Conservation (phyloP, 192 early-diverging fungal species). For the Mortierella alpina region DNA sequence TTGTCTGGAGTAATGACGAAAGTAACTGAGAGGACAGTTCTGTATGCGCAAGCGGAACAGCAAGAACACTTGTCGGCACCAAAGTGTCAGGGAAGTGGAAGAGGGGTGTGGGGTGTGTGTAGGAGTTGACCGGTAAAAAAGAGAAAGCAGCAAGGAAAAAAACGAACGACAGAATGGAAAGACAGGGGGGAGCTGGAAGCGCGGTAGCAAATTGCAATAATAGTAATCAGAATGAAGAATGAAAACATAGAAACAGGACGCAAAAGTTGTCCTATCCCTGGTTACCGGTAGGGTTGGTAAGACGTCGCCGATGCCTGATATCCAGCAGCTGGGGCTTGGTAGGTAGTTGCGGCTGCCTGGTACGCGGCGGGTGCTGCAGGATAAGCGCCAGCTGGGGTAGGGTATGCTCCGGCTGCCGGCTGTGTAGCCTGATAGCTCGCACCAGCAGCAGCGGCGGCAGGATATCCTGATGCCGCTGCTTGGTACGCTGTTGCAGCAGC, state of each 20-base stretch:
- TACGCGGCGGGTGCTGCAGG: slow-evolving; percentile 22
- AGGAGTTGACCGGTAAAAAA: no score
- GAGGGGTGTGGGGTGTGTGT: no score
- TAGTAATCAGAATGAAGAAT: no score
- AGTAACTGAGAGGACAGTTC: no score
- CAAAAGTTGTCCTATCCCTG: slow-evolving; percentile 15
- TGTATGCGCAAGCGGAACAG: no score
- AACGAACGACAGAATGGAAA: no score
- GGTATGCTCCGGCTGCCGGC: slow-evolving; percentile 16
- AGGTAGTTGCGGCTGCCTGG: slow-evolving; percentile 15
- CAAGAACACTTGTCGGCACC: no score
- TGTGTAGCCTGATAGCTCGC: slow-evolving; percentile 21
- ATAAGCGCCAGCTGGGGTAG: slow-evolving; percentile 17
- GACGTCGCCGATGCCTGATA: slow-evolving; percentile 32
- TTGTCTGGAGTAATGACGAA: no score
- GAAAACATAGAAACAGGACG: neutral
- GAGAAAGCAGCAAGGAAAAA: no score
- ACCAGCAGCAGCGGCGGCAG: slow-evolving; percentile 25
- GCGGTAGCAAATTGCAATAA: no score
- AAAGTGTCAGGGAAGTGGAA: no score
- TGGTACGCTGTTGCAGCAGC: slow-evolving; percentile 21
- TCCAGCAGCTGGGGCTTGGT: slow-evolving; percentile 24
- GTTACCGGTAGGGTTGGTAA: slow-evolving; percentile 53
- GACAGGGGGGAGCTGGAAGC: no score
- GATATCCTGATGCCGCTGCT: slow-evolving; percentile 24